Base-by-base conservation (phyloP, 2,329 filamentous ascomycete genomes). In the Exophiala viscosa region DNA sequence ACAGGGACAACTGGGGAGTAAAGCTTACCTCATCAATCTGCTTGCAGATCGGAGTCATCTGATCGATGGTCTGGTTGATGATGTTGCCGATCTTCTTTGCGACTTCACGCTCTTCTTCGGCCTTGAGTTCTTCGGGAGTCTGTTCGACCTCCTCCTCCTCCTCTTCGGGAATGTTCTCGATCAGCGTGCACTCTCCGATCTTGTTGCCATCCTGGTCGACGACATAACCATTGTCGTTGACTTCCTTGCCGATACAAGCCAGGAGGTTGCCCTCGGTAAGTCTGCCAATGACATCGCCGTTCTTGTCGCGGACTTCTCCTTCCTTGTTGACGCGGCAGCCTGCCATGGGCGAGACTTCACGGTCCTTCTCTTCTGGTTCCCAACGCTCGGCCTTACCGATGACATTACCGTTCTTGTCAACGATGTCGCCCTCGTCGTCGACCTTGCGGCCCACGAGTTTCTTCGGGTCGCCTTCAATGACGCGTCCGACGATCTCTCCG, bases 1-100 rank as follows among this genome's bases (percentile, higher is more conserved):
- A 4, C 34, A 36, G 5, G 20, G 4, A n/a, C 15, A 34, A n/a
- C n/a, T n/a, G n/a, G n/a, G 7, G 15, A 10, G 2, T 28, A 43
- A 15, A 17, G 68, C 78, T 69, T 78, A 86, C 84, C 58, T 90
- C 86, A 3, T 83, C 87, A 69, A 96, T 96, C 75, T 90, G 81
- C 73, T 88, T 90, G 77, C 88, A 87, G 66, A 95, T 84, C 8
- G 90, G 90, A 61, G 87, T 84, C 66, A 96, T 82, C 68, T 85
- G 87, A 65, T 95, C 89, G 5, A 96, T 78, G 11, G 88, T 88
- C 68, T 91, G 83, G 65, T 86, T 80, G 61, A 95, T 82, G 63
- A 87, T 86, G 51, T 71, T 74, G 10, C 79, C 76, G 76, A 96
- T 90, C 73, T 88, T 86, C 57, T 81, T 78, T 1, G 90, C 90